Base-by-base conservation (phyloP, 1,139 yeast species). In the Sugiyamaella grinbergsii region DNA sequence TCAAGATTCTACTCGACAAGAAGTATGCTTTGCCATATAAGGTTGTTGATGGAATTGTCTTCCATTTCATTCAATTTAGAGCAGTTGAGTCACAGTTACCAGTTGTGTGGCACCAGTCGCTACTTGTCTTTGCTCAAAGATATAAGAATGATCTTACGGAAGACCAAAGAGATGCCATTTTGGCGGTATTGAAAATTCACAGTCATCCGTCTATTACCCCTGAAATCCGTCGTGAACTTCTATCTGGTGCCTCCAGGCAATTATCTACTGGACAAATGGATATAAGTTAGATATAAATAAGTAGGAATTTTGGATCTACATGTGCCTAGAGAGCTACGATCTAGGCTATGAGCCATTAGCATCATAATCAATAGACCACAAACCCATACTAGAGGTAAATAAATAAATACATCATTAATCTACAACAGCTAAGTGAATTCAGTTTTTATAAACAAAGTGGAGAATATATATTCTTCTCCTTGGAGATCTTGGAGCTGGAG, bases 21-120 rank as follows among this genome's bases (percentile, higher is more conserved):
- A 91, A 89, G 69, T 93, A 94, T 64, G 98, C 99, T 1, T 76
- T 93, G 56, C 99, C 98, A 32, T 93, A 90, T 70, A 96, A 91
- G 72, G 94, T 96, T 1, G 82, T 93, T 52, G 98, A 94, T 68
- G 95, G 91, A 56, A 77, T 89, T 58, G 98, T 94, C n/a, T 91
- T 87, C 68, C 95, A 90, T 66, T 93, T 93, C 69, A 85, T 91
- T 86, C 79, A 90, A 61, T 94, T 91, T 71, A 79, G 73, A 19
- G 34, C 46, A 8, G 71, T 70, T 31, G 70, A 67, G 33, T 74
- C 80, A n/a, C 82, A 85, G n/a, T 76, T 94, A 62, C 98, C 98
- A 4, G 88, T 93, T 11, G 93, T 93, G 39, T 93, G 98, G 98
- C 98, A 94, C 67, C 95, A 93, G 68, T 91, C 97, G 1, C 85